Percentiles rank a stretch among this genome's conserved stretches.
phyloP scores from a whole-genome alignment of 441 rosid species.

The Euphorbia celastroides region DNA sequence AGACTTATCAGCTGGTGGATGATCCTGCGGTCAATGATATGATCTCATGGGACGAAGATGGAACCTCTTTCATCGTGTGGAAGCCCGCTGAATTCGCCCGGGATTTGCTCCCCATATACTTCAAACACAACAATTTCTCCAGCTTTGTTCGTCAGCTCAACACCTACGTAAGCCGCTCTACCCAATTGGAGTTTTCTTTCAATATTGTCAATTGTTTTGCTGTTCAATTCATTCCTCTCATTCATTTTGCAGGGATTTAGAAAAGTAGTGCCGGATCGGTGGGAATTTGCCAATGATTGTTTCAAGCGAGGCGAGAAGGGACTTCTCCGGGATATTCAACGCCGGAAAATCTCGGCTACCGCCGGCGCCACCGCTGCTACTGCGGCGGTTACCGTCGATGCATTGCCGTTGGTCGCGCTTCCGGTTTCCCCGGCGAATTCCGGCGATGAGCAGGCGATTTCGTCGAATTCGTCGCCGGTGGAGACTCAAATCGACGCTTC shows the following conservation, averaged over 20 bases:
- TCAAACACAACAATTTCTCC: conserved; percentile 90
- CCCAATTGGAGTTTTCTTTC: neutral
- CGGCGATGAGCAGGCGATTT: conserved; percentile 35
- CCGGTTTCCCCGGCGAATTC: conserved; percentile 68
- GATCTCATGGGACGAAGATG: conserved; percentile 85
- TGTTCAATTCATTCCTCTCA: neutral
- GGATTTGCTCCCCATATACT: conserved; percentile 85
- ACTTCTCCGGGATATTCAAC: conserved; percentile 73
- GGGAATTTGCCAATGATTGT: conserved; percentile 86
- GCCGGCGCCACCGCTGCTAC: conserved; percentile 20
- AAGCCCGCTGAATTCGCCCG: conserved; percentile 82
- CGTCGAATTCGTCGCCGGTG: conserved; percentile 6
- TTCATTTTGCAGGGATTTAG: conserved; percentile 51
- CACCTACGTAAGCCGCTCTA: conserved; percentile 56
- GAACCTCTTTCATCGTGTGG: conserved; percentile 80
- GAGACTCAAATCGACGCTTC: conserved; percentile 21
- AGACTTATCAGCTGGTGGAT: conserved; percentile 76
- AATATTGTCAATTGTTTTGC: neutral
- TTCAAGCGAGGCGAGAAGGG: conserved; percentile 70
- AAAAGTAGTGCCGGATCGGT: conserved; percentile 86
- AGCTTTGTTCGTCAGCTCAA: conserved; percentile 95
- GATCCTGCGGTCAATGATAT: conserved; percentile 65
- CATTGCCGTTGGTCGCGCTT: conserved; percentile 29
- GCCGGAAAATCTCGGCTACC: conserved; percentile 55
- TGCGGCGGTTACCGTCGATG: conserved; percentile 31